Base-by-base conservation (phyloP, 768 basidiomycete species). In the Epithele typhae region DNA sequence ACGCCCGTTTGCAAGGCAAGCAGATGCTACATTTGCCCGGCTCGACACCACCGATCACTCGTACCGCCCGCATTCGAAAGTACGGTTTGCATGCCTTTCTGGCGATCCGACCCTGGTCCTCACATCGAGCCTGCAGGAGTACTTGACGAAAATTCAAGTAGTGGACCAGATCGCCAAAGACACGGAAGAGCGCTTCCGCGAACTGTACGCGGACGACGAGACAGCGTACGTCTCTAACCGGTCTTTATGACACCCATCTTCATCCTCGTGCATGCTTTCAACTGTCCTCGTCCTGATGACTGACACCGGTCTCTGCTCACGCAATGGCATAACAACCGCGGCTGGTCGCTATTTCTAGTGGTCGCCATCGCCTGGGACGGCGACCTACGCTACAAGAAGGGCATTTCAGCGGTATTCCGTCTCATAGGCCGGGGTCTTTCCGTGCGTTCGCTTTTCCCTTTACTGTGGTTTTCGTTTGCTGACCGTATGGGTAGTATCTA, bases 31-130 rank as follows among this genome's bases (percentile, higher is more conserved):
- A 93, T 62, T 73, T 93, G 2, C 72, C 92, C 0, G 91, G 0
- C 62, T 92, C 24, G 91, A 93, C 61, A 91, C 87, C 3, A 91
- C 91, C 0, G 91, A 91, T 0, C 91, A 93, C 55, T 82, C 88
- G 0, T 91, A 92, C 58, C 68, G 90, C 37, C 91, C 91, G 17
- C 82, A 85, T 64, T 92, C 90, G 2, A 68, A 75, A 65, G 87
- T 85, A 56, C 25, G 49, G 32, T n/a, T 21, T 14, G 15, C 5
- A n/a, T 11, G 14, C 11, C 11, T 4, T 10, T 47, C 18, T 33
- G 23, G 18, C 33, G 32, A 43, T 30, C 34, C 40, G 9, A 19
- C 27, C 27, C 27, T 17, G 12, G 21, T n/a, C 1, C 27, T 40
- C 5, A 46, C 5, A 17, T 25, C 3, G 11, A 4, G 39, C 45